A percentile compares a stretch with the other conserved stretches of the same genome.
Conservation (phyloP, 208 protist species). For the Trypanosoma avium region DNA sequence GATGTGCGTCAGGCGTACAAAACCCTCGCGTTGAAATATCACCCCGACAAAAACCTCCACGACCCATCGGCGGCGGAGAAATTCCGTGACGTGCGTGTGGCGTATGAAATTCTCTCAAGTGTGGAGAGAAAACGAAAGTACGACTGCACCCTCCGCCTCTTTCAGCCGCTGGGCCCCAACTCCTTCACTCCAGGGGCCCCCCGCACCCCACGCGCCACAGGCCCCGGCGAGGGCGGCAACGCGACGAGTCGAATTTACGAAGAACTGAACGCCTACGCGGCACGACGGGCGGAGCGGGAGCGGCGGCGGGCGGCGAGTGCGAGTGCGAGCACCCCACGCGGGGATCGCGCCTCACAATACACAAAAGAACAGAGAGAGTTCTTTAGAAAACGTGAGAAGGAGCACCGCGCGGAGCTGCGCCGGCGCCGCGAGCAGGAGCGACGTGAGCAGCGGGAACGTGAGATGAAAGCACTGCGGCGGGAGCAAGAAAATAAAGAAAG, state of each 20-base stretch:
- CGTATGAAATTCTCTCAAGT: constrained; percentile 97
- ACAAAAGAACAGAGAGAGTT: constrained; percentile 67
- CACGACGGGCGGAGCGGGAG: constrained; percentile 14
- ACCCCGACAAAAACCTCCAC: constrained; percentile 95
- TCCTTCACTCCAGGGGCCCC: constrained; percentile 2
- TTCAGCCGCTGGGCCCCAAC: constrained; percentile 18
- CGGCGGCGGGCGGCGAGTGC: constrained; percentile 4
- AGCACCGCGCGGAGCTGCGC: constrained; percentile 58
- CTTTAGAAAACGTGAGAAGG: constrained; percentile 59
- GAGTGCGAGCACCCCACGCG: not conserved
- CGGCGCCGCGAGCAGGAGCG: constrained; percentile 29
- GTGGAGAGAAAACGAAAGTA: constrained; percentile 93
- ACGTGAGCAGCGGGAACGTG: constrained; percentile 44
- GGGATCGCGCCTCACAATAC: constrained; percentile 34
- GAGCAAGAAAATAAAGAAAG: constrained; percentile 33
- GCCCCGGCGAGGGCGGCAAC: too few species aligned
- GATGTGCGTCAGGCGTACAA: constrained; percentile 94
- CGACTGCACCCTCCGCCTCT: constrained; percentile 89
- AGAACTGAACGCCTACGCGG: constrained; percentile 7
- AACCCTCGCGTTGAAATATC: constrained; percentile 92
- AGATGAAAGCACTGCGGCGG: constrained; percentile 46
- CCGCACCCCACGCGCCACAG: not conserved
- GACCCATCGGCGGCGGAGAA: constrained; percentile 79
- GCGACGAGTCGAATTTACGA: constrained; percentile 26
- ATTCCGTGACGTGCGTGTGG: constrained; percentile 88